phyloP scores from a whole-genome alignment of 2,329 filamentous ascomycete genomes.

The Cladosporium sp. region DNA sequence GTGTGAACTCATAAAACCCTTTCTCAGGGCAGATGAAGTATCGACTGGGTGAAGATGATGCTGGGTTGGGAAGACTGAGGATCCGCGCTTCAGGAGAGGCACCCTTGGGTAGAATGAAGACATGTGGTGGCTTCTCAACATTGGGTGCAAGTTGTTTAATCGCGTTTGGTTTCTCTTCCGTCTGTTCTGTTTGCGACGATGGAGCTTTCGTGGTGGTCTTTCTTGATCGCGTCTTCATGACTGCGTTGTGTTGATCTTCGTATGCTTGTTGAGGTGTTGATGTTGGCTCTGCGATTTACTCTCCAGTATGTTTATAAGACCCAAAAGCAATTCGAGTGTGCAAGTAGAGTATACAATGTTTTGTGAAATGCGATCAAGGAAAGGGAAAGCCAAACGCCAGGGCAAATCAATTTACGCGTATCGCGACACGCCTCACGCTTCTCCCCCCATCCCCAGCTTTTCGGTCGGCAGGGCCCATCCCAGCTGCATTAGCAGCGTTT shows the following conservation, averaged over 20 bases:
- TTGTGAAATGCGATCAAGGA: too few species aligned
- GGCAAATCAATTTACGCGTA: too few species aligned
- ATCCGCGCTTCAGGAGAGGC: slow-evolving; percentile 51
- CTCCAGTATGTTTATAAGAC: too few species aligned
- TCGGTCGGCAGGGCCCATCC: too few species aligned
- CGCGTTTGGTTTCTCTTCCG: neutral
- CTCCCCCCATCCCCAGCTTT: too few species aligned
- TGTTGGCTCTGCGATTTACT: too few species aligned
- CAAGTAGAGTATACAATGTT: too few species aligned
- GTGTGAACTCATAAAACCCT: slow-evolving; percentile 59
- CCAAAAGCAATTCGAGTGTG: too few species aligned
- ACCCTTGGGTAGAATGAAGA: slow-evolving; percentile 54
- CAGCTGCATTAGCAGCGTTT: neutral
- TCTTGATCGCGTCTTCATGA: slow-evolving; percentile 30
- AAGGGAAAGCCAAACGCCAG: too few species aligned
- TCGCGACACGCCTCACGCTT: neutral
- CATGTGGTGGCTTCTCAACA: slow-evolving; percentile 43
- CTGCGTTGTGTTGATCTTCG: neutral
- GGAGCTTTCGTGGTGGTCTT: slow-evolving; percentile 18
- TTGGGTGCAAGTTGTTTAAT: slow-evolving; percentile 28
- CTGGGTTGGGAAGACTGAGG: slow-evolving; percentile 52
- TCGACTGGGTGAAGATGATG: slow-evolving; percentile 42
- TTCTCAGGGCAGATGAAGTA: slow-evolving; percentile 56
- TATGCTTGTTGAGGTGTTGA: too few species aligned
- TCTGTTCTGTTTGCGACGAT: slow-evolving; percentile 14